phyloP scores from a whole-genome alignment of 768 basidiomycete species.

The Rhodotorula taiwanensis region DNA sequence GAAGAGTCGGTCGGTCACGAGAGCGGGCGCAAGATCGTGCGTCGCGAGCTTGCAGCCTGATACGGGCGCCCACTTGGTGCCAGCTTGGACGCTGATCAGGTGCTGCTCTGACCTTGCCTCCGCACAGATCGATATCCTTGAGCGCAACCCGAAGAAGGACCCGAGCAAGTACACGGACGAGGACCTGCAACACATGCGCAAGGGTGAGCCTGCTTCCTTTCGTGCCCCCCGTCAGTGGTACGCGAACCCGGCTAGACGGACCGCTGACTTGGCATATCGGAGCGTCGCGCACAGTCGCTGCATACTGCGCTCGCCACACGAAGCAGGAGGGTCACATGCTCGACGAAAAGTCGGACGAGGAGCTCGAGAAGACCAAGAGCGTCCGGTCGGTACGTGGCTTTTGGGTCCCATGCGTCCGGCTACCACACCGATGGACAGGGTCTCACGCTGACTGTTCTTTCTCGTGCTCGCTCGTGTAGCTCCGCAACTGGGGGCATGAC shows the following conservation, averaged over 20 bases:
- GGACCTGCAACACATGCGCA: conserved; percentile 46
- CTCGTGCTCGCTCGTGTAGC: not conserved
- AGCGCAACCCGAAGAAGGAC: conserved; percentile 45
- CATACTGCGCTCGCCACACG: conserved; percentile 46
- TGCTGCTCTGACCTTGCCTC: too few relatives aligned
- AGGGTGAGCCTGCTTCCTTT: not conserved
- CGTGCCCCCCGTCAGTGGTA: not conserved
- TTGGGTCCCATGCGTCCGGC: too few relatives aligned
- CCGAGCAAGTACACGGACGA: conserved; percentile 45
- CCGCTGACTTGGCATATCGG: not conserved
- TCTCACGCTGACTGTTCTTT: not conserved
- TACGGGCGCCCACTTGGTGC: not conserved
- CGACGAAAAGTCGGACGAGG: conserved; percentile 62
- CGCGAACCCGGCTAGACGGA: too few relatives aligned
- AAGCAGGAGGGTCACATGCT: conserved; percentile 50
- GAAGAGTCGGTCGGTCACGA: conserved; percentile 31
- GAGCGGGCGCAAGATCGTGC: conserved; percentile 45
- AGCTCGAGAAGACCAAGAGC: conserved; percentile 44
- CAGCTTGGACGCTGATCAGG: not conserved
- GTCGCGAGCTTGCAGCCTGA: not conserved
- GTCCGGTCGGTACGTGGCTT: not conserved
- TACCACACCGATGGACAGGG: not conserved
- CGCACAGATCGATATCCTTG: conserved; percentile 43
- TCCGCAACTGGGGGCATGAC: conserved; percentile 19
- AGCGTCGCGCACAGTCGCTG: conserved; percentile 35